Conservation (phyloP, 225 moss, liverwort and hornwort genomes). For the Rhytidiadelphus loreus region DNA sequence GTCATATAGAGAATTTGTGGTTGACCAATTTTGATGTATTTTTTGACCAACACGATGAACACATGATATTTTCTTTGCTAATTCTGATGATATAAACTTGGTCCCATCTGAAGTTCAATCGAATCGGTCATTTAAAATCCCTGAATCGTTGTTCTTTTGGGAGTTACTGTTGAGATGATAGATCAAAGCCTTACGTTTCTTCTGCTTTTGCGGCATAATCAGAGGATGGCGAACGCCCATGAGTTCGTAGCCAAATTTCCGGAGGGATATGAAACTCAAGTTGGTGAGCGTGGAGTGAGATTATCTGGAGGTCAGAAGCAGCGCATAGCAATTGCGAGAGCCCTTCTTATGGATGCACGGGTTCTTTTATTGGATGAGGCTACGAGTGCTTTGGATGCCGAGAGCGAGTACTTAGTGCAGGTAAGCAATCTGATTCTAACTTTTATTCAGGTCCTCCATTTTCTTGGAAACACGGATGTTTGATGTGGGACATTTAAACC, state of each 20-base stretch:
- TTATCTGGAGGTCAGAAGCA: slow-evolving; percentile 95
- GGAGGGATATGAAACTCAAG: slow-evolving; percentile 64
- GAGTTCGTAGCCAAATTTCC: slow-evolving; percentile 73
- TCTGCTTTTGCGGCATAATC: not conserved
- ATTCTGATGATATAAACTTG: not conserved
- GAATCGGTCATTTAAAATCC: not conserved
- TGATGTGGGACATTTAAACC: not conserved
- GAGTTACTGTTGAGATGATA: not conserved
- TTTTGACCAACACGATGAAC: not conserved
- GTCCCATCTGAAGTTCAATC: not conserved
- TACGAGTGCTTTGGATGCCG: slow-evolving; percentile 88
- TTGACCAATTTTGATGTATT: not conserved
- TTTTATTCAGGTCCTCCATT: not conserved
- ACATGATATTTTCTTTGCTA: not conserved
- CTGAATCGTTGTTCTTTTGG: not conserved
- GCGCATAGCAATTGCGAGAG: slow-evolving; percentile 85
- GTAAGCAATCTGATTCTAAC: not conserved
- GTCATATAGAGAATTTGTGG: not conserved
- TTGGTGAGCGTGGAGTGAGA: slow-evolving; percentile 83
- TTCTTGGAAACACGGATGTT: not conserved
- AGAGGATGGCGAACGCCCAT: slow-evolving; percentile 64
- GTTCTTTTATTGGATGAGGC: slow-evolving; percentile 87
- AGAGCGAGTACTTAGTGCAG: slow-evolving; percentile 84
- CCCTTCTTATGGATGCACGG: slow-evolving; percentile 74
- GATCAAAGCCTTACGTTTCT: not conserved